Evolutionary conservation across 2,329 filamentous ascomycete genomes (phyloP), one percentile per base, ranked within the genome.

Genomic region (Neonectria magnoliae): DNA sequence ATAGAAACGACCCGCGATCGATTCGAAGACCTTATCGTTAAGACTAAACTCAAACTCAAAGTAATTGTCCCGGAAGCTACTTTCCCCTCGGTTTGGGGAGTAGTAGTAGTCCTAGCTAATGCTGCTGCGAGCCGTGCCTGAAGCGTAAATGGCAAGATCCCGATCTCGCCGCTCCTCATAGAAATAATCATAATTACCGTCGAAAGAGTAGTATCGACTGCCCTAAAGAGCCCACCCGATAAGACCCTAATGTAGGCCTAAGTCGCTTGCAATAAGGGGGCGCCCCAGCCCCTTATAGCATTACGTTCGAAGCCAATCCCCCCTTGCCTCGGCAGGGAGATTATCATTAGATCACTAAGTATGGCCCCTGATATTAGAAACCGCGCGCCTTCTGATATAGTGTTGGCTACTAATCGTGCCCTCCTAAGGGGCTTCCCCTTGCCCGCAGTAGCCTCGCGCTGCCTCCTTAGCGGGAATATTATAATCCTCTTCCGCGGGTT

Each of bases 201-300:
- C 9, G 33, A 38, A 11, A 38, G 13, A 38, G 33, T 11, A 38
- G 14, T 38, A 11, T 38, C 9, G 4, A 11, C 33, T 38, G 33
- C 33, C 33, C 33, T 38, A 11, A 7, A 38, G 33, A 38, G 9
- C 6, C 9, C 14, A 38, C 33, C 33, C 14, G 13, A 38, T 11
- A 38, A 38, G 4, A 10, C 33, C 33, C 33, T 16, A 38, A 38
- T 11, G 3, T 38, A 38, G 33, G 33, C 33, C 33, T 11, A 38
- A 38, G 33, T 38, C 14, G 33, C 33, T 38, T 38, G 14, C 14
- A 38, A 38, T 38, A 38, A 38, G 9, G 33, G 33, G 33, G 33
- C 33, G 14, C 33, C 14, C 9, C 13, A 5, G 33, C 33, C 41
- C 3, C 56, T 9, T n/a, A 62, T 62, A 62, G 66, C 14, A 38